Evolutionary conservation across 2,329 filamentous ascomycete species (phyloP).

Genomic region (Tolypocladium ovalisporum): DNA sequence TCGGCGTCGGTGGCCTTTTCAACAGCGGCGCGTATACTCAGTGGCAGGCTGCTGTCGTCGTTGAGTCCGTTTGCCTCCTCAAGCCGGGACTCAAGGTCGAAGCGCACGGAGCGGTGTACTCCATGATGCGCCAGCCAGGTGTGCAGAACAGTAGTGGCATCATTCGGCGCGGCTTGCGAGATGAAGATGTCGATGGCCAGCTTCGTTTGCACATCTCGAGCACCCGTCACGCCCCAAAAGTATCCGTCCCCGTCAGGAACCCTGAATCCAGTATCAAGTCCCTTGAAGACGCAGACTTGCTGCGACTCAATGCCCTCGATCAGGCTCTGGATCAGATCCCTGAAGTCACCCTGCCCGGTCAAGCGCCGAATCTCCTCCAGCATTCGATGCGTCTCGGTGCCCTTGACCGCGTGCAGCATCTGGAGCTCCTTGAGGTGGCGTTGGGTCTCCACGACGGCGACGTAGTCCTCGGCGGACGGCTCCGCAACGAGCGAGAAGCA

Average conservation of each 20-base stretch:
- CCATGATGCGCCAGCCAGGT: constrained; percentile 26
- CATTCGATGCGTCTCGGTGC: constrained; percentile 14
- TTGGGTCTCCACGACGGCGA: constrained; percentile 18
- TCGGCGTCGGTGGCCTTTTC: constrained; percentile 18
- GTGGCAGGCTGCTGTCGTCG: constrained; percentile 8
- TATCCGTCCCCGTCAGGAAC: constrained; percentile 15
- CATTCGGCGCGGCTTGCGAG: constrained; percentile 19
- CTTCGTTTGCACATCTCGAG: constrained; percentile 8
- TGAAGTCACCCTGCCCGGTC: constrained; percentile 7
- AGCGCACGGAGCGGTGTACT: constrained; percentile 19
- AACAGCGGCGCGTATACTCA: constrained; percentile 15
- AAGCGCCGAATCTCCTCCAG: constrained; percentile 12
- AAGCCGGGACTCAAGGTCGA: constrained; percentile 18
- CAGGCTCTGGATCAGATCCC: constrained; percentile 13
- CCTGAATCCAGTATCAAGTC: constrained; percentile 24
- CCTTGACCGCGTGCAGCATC: constrained; percentile 19
- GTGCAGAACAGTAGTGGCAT: constrained; percentile 20
- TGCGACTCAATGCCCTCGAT: constrained; percentile 14
- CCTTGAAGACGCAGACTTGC: constrained; percentile 17
- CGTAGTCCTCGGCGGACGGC: constrained; percentile 15
- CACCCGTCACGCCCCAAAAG: constrained; percentile 21
- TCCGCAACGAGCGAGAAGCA: constrained; percentile 19
- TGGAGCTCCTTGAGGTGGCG: constrained; percentile 17
- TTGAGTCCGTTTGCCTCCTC: constrained; percentile 7
- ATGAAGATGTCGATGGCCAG: constrained; percentile 21